Evolutionary conservation across 148 eudicot genomes (phyloP), one percentile per base, ranked within the genome.

Genomic region (Chenopodium quinoa): DNA sequence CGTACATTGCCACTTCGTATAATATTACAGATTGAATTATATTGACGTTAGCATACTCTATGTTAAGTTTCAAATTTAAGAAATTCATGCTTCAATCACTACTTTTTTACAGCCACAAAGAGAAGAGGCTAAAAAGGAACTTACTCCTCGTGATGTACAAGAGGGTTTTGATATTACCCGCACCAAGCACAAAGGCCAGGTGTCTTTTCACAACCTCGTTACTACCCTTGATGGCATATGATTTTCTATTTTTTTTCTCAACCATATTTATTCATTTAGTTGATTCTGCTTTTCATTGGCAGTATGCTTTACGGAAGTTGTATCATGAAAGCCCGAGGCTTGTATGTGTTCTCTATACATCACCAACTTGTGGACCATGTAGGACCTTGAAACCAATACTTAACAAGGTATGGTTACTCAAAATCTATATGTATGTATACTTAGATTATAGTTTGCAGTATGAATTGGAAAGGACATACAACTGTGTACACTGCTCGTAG

Each of bases 291-390:
- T 12, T 46, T 60, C 40, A 9, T 73, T 78, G 67, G 73, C 94
- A 96, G 99, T 96, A 96, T 89, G 99, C 99, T 79, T 89, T 96
- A 69, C 91, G 99, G 78, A 96, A 96, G 87, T 81, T 96, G 84
- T 96, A 96, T 83, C 99, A 96, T 80, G 98, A 93, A 83, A 96
- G 99, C 88, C 94, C 99, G 48, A 93, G 98, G 88, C 92, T 93
- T 84, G 29, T 96, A 22, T 96, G 94, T 69, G 99, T 93, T 73
- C 90, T 96, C 56, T 96, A 96, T 82, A 92, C 98, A 40, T 37
- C 99, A 40, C 98, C 99, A 3, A 96, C 92, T 82, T 96, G 99
- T 83, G 99, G 99, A 83, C 99, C 99, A 40, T 96, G 99, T 80
- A 88, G 99, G 85, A 96, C 99, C 75, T 84, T 96, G 87, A 96